Evolutionary conservation across 2,329 filamentous ascomycete species (phyloP).

Genomic region (Sporothrix luriei): DNA sequence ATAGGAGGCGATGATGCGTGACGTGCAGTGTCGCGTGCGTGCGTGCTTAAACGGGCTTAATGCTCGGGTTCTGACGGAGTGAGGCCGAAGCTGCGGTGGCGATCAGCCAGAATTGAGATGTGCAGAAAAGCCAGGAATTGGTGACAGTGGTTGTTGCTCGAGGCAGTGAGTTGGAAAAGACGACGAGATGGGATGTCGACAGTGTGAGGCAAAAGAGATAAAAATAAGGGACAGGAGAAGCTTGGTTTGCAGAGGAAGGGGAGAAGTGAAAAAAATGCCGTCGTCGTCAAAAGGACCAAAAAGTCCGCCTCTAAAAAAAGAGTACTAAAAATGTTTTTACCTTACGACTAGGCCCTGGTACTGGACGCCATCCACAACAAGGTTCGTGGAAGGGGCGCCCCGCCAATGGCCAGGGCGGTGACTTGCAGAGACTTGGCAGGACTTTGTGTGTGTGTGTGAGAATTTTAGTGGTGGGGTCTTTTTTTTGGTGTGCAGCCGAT

Average conservation of each 20-base stretch:
- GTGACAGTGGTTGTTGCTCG: conserved; percentile 1
- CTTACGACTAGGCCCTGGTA: neutral
- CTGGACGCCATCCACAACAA: neutral
- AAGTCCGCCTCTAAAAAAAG: conserved; percentile 18
- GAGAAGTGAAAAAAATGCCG: conserved; percentile 8
- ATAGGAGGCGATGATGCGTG: conserved; percentile 1
- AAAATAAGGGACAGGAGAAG: conserved; percentile 6
- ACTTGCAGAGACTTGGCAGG: conserved; percentile 12
- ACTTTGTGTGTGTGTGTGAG: conserved; percentile 3
- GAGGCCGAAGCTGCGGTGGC: conserved; percentile 18
- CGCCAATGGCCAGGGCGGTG: conserved; percentile 11
- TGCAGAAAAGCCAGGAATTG: conserved; percentile 20
- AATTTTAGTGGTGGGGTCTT: conserved; percentile 5
- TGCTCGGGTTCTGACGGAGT: neutral
- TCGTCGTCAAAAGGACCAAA: conserved; percentile 18
- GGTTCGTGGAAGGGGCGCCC: neutral
- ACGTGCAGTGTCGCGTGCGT: conserved; percentile 8
- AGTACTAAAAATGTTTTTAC: conserved; percentile 13
- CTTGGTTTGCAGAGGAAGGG: neutral
- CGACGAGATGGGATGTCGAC: neutral
- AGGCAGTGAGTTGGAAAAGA: neutral
- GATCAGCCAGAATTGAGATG: conserved; percentile 23
- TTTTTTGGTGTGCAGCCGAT: neutral
- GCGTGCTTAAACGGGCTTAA: conserved; percentile 1
- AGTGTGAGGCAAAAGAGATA: neutral